A percentile compares a stretch with the other conserved stretches of the same genome.
Conservation (phyloP, 2,329 filamentous ascomycete genomes). For the Fusarium sp. region DNA sequence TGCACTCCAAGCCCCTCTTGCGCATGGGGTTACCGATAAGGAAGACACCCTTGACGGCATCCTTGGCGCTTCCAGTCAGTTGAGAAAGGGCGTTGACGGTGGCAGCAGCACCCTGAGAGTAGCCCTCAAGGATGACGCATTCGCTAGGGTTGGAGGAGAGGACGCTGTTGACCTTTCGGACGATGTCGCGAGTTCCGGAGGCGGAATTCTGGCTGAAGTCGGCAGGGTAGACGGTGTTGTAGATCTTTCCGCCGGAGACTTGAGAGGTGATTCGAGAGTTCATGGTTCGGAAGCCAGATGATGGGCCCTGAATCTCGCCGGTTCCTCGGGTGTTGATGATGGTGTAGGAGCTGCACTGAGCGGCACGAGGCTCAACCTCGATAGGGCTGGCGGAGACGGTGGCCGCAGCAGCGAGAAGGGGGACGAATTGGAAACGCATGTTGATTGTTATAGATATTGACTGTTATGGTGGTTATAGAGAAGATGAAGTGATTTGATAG, state of each 20-base stretch:
- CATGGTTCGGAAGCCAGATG: conserved; percentile 20
- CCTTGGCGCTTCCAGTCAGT: conserved; percentile 6
- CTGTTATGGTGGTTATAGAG: not conserved
- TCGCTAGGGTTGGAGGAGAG: conserved; percentile 1
- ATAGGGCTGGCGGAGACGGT: not conserved
- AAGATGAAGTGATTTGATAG: not conserved
- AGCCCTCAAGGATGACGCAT: conserved; percentile 17
- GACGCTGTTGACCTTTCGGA: conserved; percentile 8
- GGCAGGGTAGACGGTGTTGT: conserved; percentile 21
- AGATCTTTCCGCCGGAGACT: conserved; percentile 9
- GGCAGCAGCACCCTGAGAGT: conserved; percentile 21
- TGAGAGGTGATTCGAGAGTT: conserved; percentile 13
- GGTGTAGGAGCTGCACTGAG: conserved; percentile 15
- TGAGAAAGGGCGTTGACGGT: conserved; percentile 15
- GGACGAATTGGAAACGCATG: conserved; percentile 7
- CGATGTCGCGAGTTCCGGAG: conserved; percentile 2
- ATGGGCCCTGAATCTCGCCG: conserved; percentile 3
- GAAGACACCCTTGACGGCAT: conserved; percentile 13
- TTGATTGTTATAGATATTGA: not conserved
- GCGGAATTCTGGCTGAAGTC: conserved; percentile 8
- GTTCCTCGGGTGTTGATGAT: conserved; percentile 28
- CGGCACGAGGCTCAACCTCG: not conserved
- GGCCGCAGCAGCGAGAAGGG: not conserved
- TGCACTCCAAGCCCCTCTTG: conserved; percentile 8
- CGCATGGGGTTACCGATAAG: conserved; percentile 14